A percentile compares a stretch with the other conserved stretches of the same genome.
Evolutionary conservation across 129 eudicot genomes (phyloP).

Genomic region (Solidago caesia): DNA sequence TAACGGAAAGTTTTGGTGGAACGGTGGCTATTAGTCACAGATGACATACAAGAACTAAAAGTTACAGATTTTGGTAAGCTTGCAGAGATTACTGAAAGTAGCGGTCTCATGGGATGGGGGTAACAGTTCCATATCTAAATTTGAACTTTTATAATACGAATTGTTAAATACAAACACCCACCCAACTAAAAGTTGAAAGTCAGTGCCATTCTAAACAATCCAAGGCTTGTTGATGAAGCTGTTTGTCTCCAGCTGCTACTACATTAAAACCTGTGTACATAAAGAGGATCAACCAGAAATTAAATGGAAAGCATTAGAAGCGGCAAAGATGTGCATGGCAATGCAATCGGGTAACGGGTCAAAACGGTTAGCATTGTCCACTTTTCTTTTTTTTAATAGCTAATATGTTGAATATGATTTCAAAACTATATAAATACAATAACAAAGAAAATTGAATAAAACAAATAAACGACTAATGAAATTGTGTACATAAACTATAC

Average conservation of each 20-base stretch:
- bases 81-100: not conserved
- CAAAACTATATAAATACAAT: not conserved
- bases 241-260: conserved; percentile 78
- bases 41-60: too few species aligned
- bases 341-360: not conserved
- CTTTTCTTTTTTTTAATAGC: not conserved
- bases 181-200: not conserved
- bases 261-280: conserved; percentile 74
- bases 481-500: too few species aligned
- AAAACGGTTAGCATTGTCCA: not conserved
- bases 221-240: conserved; percentile 67
- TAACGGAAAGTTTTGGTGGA: too few species aligned
- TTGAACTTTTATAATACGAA: not conserved
- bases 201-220: conserved; percentile 57
- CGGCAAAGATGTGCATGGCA: too few species aligned
- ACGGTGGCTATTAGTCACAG: too few species aligned
- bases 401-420: not conserved
- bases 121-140: not conserved
- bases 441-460: not conserved
- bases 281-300: not conserved
- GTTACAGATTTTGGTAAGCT: not conserved
- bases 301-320: not conserved
- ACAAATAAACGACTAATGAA: too few species aligned
- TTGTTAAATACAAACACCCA: not conserved
- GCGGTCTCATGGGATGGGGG: too few species aligned